Conservation (phyloP, 768 basidiomycete species). For the Suillus luteus region DNA sequence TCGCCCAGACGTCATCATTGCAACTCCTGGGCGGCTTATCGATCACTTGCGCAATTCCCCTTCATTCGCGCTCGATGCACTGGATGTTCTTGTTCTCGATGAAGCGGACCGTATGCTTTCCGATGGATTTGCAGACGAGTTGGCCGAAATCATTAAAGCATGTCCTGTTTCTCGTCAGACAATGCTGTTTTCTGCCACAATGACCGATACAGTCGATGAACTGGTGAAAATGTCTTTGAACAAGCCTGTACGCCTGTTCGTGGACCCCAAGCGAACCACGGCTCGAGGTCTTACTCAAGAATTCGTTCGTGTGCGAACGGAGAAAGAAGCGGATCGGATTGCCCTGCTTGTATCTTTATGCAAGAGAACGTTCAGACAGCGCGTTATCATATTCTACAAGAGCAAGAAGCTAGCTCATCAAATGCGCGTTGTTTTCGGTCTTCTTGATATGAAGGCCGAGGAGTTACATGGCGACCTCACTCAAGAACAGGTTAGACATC, state of each 20-base stretch:
- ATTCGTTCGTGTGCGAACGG: constrained; percentile 88
- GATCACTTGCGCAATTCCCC: constrained; percentile 97
- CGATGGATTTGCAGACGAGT: constrained; percentile 93
- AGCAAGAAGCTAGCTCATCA: constrained; percentile 98
- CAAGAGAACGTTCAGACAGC: constrained; percentile 80
- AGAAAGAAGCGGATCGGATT: constrained; percentile 74
- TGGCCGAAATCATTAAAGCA: constrained; percentile 89
- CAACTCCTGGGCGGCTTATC: constrained; percentile 96
- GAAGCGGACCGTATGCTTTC: constrained; percentile 98
- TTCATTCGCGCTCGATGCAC: constrained; percentile 86
- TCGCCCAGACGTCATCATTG: constrained; percentile 92
- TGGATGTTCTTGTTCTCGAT: constrained; percentile 93
- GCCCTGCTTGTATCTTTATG: constrained; percentile 81
- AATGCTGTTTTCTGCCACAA: constrained; percentile 98
- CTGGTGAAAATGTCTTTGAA: constrained; percentile 90
- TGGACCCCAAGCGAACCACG: constrained; percentile 88
- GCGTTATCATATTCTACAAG: constrained; percentile 90
- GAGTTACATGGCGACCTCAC: constrained; percentile 95
- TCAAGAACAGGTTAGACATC: constrained; percentile 80
- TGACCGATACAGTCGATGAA: constrained; percentile 96
- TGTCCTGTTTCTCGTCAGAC: constrained; percentile 91
- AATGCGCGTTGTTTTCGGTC: constrained; percentile 88
- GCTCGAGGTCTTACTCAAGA: constrained; percentile 90
- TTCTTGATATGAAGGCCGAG: constrained; percentile 86
- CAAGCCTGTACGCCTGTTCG: constrained; percentile 92